Evolutionary conservation across 768 basidiomycete genomes (phyloP).

Genomic region (Boletus reticuloceps): DNA sequence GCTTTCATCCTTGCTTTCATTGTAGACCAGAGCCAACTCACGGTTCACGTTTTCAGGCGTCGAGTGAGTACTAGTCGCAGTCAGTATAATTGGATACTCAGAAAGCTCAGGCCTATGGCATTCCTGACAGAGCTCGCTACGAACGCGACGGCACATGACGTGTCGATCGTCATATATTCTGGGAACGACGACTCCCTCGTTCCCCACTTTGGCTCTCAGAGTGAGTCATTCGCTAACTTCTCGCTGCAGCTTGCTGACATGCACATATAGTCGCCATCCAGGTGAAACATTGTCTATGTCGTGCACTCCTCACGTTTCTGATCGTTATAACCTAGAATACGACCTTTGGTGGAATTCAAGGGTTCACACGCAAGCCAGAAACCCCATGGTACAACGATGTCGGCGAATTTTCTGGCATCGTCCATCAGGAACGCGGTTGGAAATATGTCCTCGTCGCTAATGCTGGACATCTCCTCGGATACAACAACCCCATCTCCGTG

Average conservation of each 20-base stretch:
- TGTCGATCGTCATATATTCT: conserved; percentile 56
- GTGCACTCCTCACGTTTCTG: neutral
- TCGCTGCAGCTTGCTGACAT: neutral
- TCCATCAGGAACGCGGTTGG: conserved; percentile 70
- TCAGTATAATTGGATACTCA: neutral
- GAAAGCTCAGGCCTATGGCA: conserved; percentile 49
- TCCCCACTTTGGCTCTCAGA: conserved; percentile 59
- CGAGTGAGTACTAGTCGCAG: conserved; percentile 26
- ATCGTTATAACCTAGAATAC: conserved; percentile 50
- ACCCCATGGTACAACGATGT: conserved; percentile 64
- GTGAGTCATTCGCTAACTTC: conserved; percentile 31
- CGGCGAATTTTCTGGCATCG: conserved; percentile 58
- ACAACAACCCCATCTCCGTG: conserved; percentile 42
- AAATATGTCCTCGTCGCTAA: conserved; percentile 39
- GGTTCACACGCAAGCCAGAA: conserved; percentile 64
- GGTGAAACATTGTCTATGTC: conserved; percentile 26
- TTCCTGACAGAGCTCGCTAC: conserved; percentile 65
- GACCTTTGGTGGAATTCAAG: conserved; percentile 77
- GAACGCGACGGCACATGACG: conserved; percentile 48
- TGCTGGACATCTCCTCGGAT: conserved; percentile 38
- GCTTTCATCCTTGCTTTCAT: neutral
- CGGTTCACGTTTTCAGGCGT: conserved; percentile 21
- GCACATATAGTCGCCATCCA: conserved; percentile 49
- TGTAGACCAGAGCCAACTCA: neutral
- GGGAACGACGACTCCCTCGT: conserved; percentile 69